Evolutionary conservation across 371 early-diverging fungal genomes (phyloP).

Genomic region (Mucor sp.): DNA sequence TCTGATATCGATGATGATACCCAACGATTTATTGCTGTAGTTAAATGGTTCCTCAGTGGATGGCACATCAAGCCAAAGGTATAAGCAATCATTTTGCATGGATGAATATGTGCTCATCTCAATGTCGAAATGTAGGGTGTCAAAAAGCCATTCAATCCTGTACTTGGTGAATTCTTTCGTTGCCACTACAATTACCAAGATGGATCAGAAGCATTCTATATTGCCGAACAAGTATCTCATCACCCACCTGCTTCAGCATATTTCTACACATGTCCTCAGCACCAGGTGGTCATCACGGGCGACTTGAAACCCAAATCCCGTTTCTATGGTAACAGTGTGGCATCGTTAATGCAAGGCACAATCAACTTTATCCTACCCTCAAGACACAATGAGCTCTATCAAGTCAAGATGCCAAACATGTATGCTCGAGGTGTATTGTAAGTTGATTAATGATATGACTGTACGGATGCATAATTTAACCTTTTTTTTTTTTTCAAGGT

Average conservation of each 20-base stretch:
- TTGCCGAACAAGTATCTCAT: slow-evolving; percentile 97
- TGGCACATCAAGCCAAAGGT: slow-evolving; percentile 97
- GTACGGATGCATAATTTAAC: background rate
- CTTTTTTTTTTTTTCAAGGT: slow-evolving; percentile 22
- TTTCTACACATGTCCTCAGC: slow-evolving; percentile 84
- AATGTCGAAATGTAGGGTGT: slow-evolving; percentile 73
- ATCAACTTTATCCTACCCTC: slow-evolving; percentile 63
- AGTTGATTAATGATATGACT: background rate
- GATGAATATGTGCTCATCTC: background rate
- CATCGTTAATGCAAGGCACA: slow-evolving; percentile 87
- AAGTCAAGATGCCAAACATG: slow-evolving; percentile 87
- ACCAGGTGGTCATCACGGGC: slow-evolving; percentile 80
- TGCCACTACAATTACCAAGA: slow-evolving; percentile 76
- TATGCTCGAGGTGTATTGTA: slow-evolving; percentile 89
- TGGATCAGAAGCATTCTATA: slow-evolving; percentile 75
- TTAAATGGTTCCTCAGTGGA: slow-evolving; percentile 91
- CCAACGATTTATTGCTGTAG: slow-evolving; percentile 86
- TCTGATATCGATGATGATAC: slow-evolving; percentile 69
- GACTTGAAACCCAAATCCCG: slow-evolving; percentile 86
- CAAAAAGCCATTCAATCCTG: slow-evolving; percentile 97
- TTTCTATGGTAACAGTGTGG: slow-evolving; percentile 93
- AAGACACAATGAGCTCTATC: slow-evolving; percentile 73
- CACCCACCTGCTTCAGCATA: slow-evolving; percentile 95
- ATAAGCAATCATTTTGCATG: slow-evolving; percentile 1
- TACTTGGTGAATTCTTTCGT: slow-evolving; percentile 93